Evolutionary conservation across 75 land plant species (phyloP).

Genomic region (Larix kaempferi): DNA sequence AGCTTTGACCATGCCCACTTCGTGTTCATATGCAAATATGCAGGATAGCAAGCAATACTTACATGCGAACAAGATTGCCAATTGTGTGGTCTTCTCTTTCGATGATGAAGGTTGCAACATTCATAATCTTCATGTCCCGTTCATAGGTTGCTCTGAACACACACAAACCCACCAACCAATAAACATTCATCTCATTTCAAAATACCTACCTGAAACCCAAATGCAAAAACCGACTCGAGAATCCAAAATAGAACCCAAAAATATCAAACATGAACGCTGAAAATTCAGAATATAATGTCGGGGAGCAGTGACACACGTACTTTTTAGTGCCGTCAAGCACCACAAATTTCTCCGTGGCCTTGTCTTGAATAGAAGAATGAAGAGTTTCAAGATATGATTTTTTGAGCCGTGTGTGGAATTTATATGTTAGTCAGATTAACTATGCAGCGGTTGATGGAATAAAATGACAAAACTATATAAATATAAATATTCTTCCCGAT

Average conservation of each 20-base stretch:
- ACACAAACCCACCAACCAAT: neutral
- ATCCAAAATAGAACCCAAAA: neutral
- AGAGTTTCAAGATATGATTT: no score
- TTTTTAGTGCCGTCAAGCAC: conserved; percentile 96
- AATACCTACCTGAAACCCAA: neutral
- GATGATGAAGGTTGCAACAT: conserved; percentile 87
- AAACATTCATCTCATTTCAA: neutral
- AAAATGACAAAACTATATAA: no score
- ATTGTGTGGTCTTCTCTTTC: conserved; percentile 96
- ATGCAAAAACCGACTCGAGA: neutral
- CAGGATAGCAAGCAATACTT: conserved; percentile 8
- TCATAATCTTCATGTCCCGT: conserved; percentile 93
- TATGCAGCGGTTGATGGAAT: no score
- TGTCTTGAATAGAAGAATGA: no score
- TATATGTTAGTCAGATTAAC: no score
- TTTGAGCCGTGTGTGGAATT: no score
- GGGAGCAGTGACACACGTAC: conserved; percentile 19
- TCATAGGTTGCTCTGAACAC: conserved; percentile 75
- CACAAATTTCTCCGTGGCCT: conserved; percentile 63
- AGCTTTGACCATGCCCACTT: no score
- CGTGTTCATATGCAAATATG: neutral
- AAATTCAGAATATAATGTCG: neutral
- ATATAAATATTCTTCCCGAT: no score
- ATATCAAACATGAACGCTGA: neutral
- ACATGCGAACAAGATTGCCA: conserved; percentile 96